These are phyloP conservation scores for Ceratocystiopsis minuta DNA, from an alignment of 2,329 filamentous ascomycete genomes.

Conservation along the genomic window DNA sequence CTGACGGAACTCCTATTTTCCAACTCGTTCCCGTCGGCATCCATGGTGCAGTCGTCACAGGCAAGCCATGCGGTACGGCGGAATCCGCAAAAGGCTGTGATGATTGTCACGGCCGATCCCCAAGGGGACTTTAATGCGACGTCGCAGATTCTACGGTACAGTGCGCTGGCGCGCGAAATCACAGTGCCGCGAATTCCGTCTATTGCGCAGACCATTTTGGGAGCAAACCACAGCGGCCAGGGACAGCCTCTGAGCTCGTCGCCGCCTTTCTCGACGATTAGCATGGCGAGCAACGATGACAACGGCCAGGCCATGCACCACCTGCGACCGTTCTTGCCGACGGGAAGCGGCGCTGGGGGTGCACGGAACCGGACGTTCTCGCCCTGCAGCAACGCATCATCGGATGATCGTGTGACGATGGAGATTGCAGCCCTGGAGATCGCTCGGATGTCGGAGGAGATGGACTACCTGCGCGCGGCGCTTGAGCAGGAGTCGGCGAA, in stretches of 20 bases:
- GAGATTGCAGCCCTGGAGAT: constrained; percentile 71
- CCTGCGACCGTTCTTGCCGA: constrained; percentile 24
- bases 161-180: constrained; percentile 78
- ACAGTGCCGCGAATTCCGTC: constrained; percentile 80
- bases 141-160: constrained; percentile 87
- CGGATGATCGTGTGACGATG: constrained; percentile 49
- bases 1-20: constrained; percentile 72
- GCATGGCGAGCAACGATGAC: constrained; percentile 10
- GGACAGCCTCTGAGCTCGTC: constrained; percentile 3
- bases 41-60: constrained; percentile 19
- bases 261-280: constrained; percentile 11
- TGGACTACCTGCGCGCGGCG: constrained; percentile 54
- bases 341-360: constrained; percentile 14
- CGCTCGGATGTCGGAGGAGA: constrained; percentile 56
- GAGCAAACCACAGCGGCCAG: constrained; percentile 14
- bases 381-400: constrained; percentile 19
- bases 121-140: constrained; percentile 92
- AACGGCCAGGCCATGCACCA: constrained; percentile 8
- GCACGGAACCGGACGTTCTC: constrained; percentile 19
- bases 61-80: constrained; percentile 22
- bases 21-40: constrained; percentile 60
- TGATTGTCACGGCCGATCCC: constrained; percentile 93
- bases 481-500: constrained; percentile 53
- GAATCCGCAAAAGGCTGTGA: constrained; percentile 71
- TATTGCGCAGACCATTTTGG: constrained; percentile 52